Evolutionary conservation across 2,329 filamentous ascomycete species (phyloP).

Genomic region (Xylaria multiplex): DNA sequence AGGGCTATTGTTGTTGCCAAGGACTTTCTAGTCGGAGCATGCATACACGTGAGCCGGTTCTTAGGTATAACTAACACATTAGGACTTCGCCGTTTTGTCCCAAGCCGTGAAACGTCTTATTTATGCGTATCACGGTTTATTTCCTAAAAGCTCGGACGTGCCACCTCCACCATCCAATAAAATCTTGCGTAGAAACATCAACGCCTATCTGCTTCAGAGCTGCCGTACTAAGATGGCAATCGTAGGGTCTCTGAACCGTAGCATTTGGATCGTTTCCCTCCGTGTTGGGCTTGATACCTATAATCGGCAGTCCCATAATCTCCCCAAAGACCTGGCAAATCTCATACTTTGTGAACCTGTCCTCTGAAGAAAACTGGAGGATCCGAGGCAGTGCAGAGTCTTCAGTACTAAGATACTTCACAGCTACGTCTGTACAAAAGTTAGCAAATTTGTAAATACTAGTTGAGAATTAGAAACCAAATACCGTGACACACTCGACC

Average conservation of each 20-base stretch:
- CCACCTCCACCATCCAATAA: slow-evolving; percentile 82
- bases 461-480: slow-evolving; percentile 42
- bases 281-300: slow-evolving; percentile 74
- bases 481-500: slow-evolving; percentile 77
- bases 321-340: slow-evolving; percentile 82
- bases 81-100: neutral
- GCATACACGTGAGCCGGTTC: neutral
- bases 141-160: slow-evolving; percentile 69
- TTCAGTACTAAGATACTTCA: slow-evolving; percentile 68
- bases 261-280: slow-evolving; percentile 77
- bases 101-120: neutral
- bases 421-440: slow-evolving; percentile 68
- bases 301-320: slow-evolving; percentile 78
- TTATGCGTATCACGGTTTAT: slow-evolving; percentile 46
- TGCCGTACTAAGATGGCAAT: slow-evolving; percentile 85
- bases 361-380: slow-evolving; percentile 88
- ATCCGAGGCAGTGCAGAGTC: slow-evolving; percentile 70
- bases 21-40: neutral
- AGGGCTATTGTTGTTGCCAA: neutral
- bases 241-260: slow-evolving; percentile 81
- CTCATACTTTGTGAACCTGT: slow-evolving; percentile 88
- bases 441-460: slow-evolving; percentile 28
- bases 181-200: slow-evolving; percentile 77
- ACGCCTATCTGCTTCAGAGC: slow-evolving; percentile 78
- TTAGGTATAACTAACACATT: neutral